Base-by-base conservation (phyloP, 2,329 filamentous ascomycete genomes). In the Hypoxylon sp. region DNA sequence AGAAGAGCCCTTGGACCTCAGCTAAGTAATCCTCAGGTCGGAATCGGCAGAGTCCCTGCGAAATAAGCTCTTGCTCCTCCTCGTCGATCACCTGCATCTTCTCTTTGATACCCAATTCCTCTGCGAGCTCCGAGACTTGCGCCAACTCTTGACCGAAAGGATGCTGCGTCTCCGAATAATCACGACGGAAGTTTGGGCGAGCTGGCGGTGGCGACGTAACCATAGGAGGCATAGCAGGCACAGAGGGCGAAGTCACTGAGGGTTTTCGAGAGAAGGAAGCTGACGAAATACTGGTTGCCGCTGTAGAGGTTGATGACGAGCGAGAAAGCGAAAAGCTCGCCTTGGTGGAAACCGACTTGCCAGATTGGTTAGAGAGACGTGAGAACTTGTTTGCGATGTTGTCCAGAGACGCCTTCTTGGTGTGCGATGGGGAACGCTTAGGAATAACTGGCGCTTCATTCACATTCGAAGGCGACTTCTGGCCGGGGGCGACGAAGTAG, bases 121-220 rank as follows among this genome's bases (percentile, higher is more conserved):
- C 96, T 0, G 92, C 95, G 14, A 98, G 87, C 81, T 98, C 96
- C 58, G 94, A 94, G 24, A 98, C 93, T 81, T 98, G 92, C 63
- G 93, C 94, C 58, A 98, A 84, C 81, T 99, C 96, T 55, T 91
- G 90, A 58, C 93, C 93, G 75, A 98, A 98, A 0, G 95, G 95
- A 78, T 83, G 83, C 61, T 81, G 80, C 39, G 68, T 63, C 70
- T 75, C 72, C 11, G 63, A 35, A 54, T 57, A 61, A 44, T 77
- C 72, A 66, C 73, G 75, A 63, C 67, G 75, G 69, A 70, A 75
- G 74, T 63, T 65, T 35, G 72, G 65, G 53, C 72, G 55, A 78
- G 63, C 53, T 17, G 72, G 62, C n/a, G 73, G 69, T 42, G 74
- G 67, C 77, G 74, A 79, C 72, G 77, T 71, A 29, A 80, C 70